phyloP scores from a whole-genome alignment of 139 green algal genomes.

The Pleodorina starrii region DNA sequence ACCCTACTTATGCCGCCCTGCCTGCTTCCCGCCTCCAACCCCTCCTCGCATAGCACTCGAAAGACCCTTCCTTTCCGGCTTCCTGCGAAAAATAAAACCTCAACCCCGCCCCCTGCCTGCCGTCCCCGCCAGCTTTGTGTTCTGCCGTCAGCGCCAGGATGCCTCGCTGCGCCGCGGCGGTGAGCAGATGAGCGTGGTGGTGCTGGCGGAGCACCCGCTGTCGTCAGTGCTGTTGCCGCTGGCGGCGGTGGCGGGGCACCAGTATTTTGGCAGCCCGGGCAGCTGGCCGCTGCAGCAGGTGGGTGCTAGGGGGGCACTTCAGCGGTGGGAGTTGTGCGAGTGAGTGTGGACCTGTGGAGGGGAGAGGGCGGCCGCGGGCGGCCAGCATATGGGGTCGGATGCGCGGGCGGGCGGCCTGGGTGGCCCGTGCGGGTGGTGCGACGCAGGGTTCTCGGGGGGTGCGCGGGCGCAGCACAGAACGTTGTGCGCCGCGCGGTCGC shows the following conservation, averaged over 20 bases:
- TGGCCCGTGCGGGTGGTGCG: no score
- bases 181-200: conserved; percentile 76
- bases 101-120: neutral
- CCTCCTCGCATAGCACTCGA: no score
- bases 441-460: no score
- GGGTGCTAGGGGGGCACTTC: no score
- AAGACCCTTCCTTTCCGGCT: neutral
- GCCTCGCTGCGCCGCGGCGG: conserved; percentile 83
- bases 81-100: no score
- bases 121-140: conserved; percentile 81
- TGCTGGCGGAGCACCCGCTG: conserved; percentile 41
- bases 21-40: neutral
- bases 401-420: no score
- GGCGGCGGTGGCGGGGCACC: conserved; percentile 13
- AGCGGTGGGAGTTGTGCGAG: no score
- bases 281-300: conserved; percentile 29
- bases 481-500: no score
- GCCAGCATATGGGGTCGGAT: no score
- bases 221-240: conserved; percentile 35
- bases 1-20: neutral
- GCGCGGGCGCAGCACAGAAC: no score
- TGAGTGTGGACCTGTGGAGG: no score
- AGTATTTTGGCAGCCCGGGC: conserved; percentile 31
- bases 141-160: conserved; percentile 95
- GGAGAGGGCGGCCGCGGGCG: no score